phyloP scores from a whole-genome alignment of 768 basidiomycete species.

The Boletus edulis region DNA sequence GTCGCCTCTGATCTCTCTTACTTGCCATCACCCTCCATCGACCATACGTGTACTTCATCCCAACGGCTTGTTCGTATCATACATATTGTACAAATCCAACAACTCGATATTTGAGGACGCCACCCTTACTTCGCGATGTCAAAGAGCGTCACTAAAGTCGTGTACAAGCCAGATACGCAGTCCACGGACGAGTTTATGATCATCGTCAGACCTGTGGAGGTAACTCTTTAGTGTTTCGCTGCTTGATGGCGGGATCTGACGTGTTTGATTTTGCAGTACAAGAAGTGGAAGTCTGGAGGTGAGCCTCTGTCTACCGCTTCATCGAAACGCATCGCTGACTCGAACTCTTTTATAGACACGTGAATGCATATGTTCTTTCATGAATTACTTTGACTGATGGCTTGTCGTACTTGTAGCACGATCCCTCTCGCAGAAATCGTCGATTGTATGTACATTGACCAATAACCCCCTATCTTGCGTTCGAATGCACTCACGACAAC shows the following conservation, averaged over 20 bases:
- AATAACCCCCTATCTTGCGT: background rate
- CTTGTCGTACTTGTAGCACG: conserved; percentile 39
- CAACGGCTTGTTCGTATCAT: conserved; percentile 9
- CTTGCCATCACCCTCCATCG: conserved; percentile 6
- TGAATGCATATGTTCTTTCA: conserved; percentile 35
- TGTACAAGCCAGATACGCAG: conserved; percentile 76
- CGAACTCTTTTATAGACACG: conserved; percentile 53
- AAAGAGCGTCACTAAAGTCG: conserved; percentile 59
- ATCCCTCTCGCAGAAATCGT: conserved; percentile 74
- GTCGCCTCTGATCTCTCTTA: background rate
- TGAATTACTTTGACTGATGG: conserved; percentile 12
- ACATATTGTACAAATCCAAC: conserved; percentile 8
- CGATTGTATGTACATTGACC: conserved; percentile 56
- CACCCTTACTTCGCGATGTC: conserved; percentile 32
- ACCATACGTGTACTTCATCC: background rate
- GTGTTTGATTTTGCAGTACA: conserved; percentile 44
- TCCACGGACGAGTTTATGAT: conserved; percentile 71
- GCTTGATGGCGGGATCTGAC: conserved; percentile 5
- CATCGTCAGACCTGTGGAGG: conserved; percentile 65
- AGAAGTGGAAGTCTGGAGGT: conserved; percentile 83
- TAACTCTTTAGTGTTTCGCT: conserved; percentile 31
- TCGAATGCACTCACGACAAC: background rate
- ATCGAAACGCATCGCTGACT: conserved; percentile 9
- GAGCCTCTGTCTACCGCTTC: conserved; percentile 20
- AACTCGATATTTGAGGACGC: conserved; percentile 1